These are phyloP conservation scores for Penicillium atrosanguineum DNA, from an alignment of 495 filamentous ascomycete genomes.

Conservation along the genomic window DNA sequence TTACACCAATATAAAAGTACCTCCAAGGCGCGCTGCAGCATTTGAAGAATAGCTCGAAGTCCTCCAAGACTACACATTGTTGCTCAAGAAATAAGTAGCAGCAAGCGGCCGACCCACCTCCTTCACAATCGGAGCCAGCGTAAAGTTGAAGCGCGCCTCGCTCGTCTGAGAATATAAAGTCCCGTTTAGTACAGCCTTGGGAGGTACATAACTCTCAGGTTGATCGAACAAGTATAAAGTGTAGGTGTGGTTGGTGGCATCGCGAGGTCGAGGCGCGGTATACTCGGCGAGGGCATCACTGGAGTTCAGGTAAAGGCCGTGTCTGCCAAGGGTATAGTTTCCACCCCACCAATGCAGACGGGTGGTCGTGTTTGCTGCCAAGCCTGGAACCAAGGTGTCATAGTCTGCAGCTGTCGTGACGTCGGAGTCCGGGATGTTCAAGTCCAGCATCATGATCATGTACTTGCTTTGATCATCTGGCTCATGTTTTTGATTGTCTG, in stretches of 20 bases:
- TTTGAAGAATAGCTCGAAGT: not conserved
- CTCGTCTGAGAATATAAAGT: conserved; percentile 1
- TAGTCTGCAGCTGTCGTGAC: conserved; percentile 6
- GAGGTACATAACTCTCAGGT: not conserved
- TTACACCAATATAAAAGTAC: too few relatives aligned
- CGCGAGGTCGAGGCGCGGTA: conserved; percentile 5
- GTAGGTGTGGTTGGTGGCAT: conserved; percentile 10
- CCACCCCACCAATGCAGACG: conserved; percentile 11
- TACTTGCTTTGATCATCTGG: not conserved
- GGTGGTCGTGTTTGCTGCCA: conserved; percentile 3
- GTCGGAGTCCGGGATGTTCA: conserved; percentile 9
- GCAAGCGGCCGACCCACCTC: conserved; percentile 7
- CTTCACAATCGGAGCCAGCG: conserved; percentile 3
- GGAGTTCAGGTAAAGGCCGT: conserved; percentile 4
- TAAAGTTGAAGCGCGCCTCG: conserved; percentile 1
- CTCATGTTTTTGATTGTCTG: not conserved
- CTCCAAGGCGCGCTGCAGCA: too few relatives aligned
- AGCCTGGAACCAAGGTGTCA: conserved; percentile 3
- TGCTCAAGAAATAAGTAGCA: conserved; percentile 6
- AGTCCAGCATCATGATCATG: conserved; percentile 9
- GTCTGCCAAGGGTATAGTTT: conserved; percentile 5
- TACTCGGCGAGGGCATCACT: conserved; percentile 5
- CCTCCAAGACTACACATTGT: not conserved
- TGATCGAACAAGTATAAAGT: conserved; percentile 5
- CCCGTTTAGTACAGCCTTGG: not conserved